A percentile compares a stretch with the other conserved stretches of the same genome.
Evolutionary conservation across 129 eudicot genomes (phyloP).

Genomic region (Logfia minima): DNA sequence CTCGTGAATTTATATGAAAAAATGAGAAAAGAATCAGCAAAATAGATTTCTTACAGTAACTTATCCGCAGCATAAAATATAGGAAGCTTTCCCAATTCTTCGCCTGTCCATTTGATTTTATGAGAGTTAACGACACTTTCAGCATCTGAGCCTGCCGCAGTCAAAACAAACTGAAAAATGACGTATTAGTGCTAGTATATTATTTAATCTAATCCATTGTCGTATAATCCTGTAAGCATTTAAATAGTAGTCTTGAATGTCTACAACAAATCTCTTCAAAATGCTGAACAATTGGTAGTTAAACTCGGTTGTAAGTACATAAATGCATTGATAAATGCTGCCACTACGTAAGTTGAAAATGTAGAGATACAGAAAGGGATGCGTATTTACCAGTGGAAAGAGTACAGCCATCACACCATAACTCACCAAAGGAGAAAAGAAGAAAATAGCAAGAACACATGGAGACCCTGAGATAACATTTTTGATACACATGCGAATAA

Average conservation of each 20-base stretch:
- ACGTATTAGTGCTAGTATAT: constrained; percentile 22
- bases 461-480: constrained; percentile 69
- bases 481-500: constrained; percentile 11
- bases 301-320: not conserved
- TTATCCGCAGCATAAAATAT: constrained; percentile 78
- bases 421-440: constrained; percentile 88
- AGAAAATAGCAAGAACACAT: constrained; percentile 78
- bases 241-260: constrained; percentile 1
- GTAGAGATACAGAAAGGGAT: not conserved
- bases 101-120: constrained; percentile 63
- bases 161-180: constrained; percentile 71
- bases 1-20: not conserved
- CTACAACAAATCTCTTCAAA: not conserved
- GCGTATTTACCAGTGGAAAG: constrained; percentile 74
- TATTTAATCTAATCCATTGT: not conserved
- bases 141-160: constrained; percentile 94
- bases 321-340: not conserved
- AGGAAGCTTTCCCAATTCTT: constrained; percentile 81
- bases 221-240: constrained; percentile 4
- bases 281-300: not conserved
- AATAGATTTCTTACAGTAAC: constrained; percentile 66
- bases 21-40: not conserved
- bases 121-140: constrained; percentile 57
- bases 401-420: constrained; percentile 94
- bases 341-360: not conserved